Evolutionary conservation across 768 basidiomycete genomes (phyloP).

Genomic region (Lactarius evosmus): DNA sequence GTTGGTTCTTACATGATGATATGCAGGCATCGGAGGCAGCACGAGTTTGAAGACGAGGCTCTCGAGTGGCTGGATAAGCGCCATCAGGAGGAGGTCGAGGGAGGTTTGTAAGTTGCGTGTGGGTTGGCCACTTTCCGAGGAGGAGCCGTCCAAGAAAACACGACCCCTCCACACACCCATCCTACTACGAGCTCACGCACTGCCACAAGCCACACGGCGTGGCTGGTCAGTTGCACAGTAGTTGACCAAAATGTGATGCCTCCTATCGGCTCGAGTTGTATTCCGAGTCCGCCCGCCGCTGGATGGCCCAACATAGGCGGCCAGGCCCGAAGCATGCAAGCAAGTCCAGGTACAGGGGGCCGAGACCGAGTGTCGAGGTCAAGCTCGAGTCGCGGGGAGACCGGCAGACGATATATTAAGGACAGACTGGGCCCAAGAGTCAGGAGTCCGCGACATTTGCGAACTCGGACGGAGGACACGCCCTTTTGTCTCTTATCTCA

Average conservation of each 20-base stretch:
- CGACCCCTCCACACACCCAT: neutral
- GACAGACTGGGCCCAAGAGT: neutral
- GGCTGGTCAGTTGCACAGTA: too few species aligned
- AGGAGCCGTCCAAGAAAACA: neutral
- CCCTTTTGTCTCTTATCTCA: neutral
- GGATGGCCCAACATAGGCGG: neutral
- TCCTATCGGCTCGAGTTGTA: neutral
- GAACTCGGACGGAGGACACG: neutral
- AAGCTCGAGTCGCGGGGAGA: neutral
- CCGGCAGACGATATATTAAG: neutral
- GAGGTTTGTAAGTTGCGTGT: neutral
- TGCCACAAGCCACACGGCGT: too few species aligned
- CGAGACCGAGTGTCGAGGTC: too few species aligned
- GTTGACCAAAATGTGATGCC: neutral
- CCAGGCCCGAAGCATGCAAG: neutral
- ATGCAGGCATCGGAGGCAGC: constrained; percentile 37
- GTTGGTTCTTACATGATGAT: neutral
- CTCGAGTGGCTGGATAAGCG: constrained; percentile 39
- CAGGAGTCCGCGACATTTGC: neutral
- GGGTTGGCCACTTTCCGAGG: neutral
- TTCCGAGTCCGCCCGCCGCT: neutral
- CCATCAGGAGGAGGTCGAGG: constrained; percentile 36
- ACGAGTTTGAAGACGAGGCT: constrained; percentile 35
- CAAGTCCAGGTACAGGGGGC: neutral
- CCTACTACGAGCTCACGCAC: too few species aligned